These are phyloP conservation scores for Colletotrichum simmondsii DNA, from an alignment of 2,329 filamentous ascomycete genomes.

Conservation along the genomic window DNA sequence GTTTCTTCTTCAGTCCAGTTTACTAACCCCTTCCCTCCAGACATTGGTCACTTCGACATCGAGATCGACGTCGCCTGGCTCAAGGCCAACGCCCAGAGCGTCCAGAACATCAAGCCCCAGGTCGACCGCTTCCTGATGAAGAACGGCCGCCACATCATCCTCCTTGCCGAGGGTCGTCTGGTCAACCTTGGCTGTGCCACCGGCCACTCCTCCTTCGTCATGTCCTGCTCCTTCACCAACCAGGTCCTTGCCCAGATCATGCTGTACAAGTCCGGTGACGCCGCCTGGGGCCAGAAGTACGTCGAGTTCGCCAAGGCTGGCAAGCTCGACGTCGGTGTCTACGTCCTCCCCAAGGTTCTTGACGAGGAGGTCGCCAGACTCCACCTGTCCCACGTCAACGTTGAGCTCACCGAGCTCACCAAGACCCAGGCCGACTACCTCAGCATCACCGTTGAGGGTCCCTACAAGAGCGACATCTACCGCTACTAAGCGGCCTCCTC, in stretches of 20 bases:
- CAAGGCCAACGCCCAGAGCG: constrained; percentile 93
- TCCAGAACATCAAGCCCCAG: constrained; percentile 99
- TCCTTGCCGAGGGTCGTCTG: constrained; percentile 97
- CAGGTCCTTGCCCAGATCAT: constrained; percentile 99
- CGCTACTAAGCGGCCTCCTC: constrained; percentile 55
- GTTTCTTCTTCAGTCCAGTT: not conserved
- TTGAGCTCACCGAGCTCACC: constrained; percentile 89
- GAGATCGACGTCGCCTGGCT: constrained; percentile 99
- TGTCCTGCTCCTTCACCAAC: constrained; percentile 99
- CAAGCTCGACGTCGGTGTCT: constrained; percentile 92
- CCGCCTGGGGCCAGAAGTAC: constrained; percentile 91
- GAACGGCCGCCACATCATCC: constrained; percentile 96
- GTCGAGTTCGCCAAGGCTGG: constrained; percentile 93
- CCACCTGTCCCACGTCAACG: constrained; percentile 93
- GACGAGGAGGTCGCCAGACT: constrained; percentile 98
- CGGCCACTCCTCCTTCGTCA: constrained; percentile 99
- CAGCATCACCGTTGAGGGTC: constrained; percentile 84
- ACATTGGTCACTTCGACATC: constrained; percentile 99
- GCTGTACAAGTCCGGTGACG: constrained; percentile 93
- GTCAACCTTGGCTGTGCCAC: constrained; percentile 99
- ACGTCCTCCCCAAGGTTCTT: constrained; percentile 97
- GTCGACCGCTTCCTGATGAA: constrained; percentile 98
- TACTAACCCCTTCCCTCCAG: constrained; percentile 48
- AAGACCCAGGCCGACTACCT: constrained; percentile 94
- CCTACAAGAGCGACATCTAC: constrained; percentile 92